Conservation (phyloP, 2,329 filamentous ascomycete species). For the Furcasterigmium furcatum region DNA sequence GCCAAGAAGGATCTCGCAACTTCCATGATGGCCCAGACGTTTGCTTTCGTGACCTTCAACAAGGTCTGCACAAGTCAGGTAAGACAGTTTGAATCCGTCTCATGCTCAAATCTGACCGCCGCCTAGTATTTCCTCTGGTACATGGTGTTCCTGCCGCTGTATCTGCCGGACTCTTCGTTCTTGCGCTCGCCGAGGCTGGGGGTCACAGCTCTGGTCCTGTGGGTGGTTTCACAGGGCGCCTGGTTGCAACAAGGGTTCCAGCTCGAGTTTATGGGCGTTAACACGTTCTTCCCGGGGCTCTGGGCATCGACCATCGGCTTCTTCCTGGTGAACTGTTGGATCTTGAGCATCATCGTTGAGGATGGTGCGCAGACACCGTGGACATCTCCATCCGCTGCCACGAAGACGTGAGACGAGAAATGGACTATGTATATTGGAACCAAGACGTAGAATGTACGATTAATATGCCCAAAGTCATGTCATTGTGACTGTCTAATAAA, state of each 20-base stretch:
- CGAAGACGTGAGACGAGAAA: neutral
- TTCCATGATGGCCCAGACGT: constrained; percentile 91
- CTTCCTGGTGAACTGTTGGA: constrained; percentile 84
- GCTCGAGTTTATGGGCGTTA: constrained; percentile 76
- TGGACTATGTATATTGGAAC: neutral
- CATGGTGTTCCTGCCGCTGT: constrained; percentile 86
- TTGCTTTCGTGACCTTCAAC: constrained; percentile 96
- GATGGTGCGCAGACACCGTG: constrained; percentile 47
- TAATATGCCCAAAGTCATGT: no score
- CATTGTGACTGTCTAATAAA: no score
- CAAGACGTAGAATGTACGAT: no score
- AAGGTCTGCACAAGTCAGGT: constrained; percentile 99
- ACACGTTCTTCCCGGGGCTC: constrained; percentile 82
- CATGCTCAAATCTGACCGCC: constrained; percentile 6
- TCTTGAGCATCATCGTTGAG: constrained; percentile 73
- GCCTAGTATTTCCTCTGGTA: constrained; percentile 96
- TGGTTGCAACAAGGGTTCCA: constrained; percentile 75
- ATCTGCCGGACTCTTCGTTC: constrained; percentile 78
- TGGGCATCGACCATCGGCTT: constrained; percentile 75
- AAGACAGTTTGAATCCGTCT: constrained; percentile 31
- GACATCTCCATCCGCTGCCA: neutral
- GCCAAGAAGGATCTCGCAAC: constrained; percentile 79
- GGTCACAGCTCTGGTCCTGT: constrained; percentile 61
- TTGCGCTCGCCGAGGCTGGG: constrained; percentile 60
- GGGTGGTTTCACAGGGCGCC: constrained; percentile 71